Percentiles rank a stretch among this genome's conserved stretches.
These are phyloP conservation scores for Myxozyma udenii DNA, from an alignment of 805 yeast genomes.

Conservation along the genomic window DNA sequence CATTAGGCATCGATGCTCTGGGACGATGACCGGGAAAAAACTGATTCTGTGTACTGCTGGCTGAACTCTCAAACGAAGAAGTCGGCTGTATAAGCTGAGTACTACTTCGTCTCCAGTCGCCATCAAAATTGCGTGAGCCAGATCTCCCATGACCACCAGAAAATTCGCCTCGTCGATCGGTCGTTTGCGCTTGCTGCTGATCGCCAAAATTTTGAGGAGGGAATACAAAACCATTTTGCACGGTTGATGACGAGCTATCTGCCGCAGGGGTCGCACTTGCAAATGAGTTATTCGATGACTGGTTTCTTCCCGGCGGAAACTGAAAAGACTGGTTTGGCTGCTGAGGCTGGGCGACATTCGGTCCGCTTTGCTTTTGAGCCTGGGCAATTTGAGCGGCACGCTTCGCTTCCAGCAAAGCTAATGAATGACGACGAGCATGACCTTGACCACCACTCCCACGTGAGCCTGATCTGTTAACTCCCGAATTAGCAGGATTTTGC, in stretches of 20 bases:
- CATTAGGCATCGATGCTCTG: constrained; percentile 55
- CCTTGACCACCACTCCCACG: constrained; percentile 43
- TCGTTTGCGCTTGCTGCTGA: constrained; percentile 1
- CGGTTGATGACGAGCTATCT: constrained; percentile 22
- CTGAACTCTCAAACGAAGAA: neutral
- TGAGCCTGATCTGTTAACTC: neutral
- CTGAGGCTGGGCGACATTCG: neutral
- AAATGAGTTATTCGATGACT: too few species aligned
- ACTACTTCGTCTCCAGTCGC: constrained; percentile 28
- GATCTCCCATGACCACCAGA: constrained; percentile 28
- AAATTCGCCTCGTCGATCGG: too few species aligned
- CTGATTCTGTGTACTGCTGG: constrained; percentile 17
- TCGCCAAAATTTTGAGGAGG: neutral
- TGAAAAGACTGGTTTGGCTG: constrained; percentile 20
- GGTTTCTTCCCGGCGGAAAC: constrained; percentile 20
- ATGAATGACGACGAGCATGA: constrained; percentile 85
- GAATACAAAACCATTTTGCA: neutral
- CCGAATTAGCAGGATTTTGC: neutral
- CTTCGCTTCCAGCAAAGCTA: constrained; percentile 88
- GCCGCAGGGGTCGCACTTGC: too few species aligned
- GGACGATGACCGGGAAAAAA: constrained; percentile 80
- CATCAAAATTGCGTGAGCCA: constrained; percentile 29
- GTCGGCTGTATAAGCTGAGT: constrained; percentile 4
- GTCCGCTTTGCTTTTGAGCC: constrained; percentile 47
- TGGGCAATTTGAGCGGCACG: constrained; percentile 93